A percentile compares a stretch with the other conserved stretches of the same genome.
These are phyloP conservation scores for Narthecium ossifragum DNA, from an alignment of 106 monocot genomes.

Conservation along the genomic window DNA sequence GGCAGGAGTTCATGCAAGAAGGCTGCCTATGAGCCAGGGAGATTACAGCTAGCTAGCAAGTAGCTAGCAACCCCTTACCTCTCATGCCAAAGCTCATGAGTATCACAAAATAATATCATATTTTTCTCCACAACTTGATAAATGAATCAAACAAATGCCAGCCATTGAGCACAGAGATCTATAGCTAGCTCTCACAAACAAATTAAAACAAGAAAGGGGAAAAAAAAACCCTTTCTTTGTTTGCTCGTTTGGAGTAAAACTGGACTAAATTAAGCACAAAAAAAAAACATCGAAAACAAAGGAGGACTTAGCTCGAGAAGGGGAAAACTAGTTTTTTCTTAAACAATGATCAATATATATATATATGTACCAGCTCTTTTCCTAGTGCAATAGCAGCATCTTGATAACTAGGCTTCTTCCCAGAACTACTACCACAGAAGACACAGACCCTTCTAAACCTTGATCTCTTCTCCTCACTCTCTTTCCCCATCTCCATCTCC, in stretches of 20 bases:
- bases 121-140: no score
- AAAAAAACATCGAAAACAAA: no score
- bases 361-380: conserved; percentile 49
- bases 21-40: conserved; percentile 22
- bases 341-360: no score
- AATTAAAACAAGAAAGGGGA: neutral
- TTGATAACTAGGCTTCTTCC: conserved; percentile 54
- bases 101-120: no score
- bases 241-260: no score
- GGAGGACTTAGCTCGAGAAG: no score
- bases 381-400: conserved; percentile 71
- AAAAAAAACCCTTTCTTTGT: neutral
- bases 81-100: no score
- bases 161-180: no score
- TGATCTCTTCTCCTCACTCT: conserved; percentile 28
- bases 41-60: conserved; percentile 53
- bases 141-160: no score
- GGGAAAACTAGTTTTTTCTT: no score
- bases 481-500: conserved; percentile 4
- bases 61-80: conserved; percentile 32
- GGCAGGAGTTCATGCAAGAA: conserved; percentile 47
- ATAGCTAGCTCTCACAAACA: neutral
- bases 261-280: no score
- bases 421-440: conserved; percentile 69
- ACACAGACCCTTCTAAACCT: conserved; percentile 70